A percentile compares a stretch with the other conserved stretches of the same genome.
phyloP scores from a whole-genome alignment of 805 yeast genomes.

The Scheffersomyces stipitis region DNA sequence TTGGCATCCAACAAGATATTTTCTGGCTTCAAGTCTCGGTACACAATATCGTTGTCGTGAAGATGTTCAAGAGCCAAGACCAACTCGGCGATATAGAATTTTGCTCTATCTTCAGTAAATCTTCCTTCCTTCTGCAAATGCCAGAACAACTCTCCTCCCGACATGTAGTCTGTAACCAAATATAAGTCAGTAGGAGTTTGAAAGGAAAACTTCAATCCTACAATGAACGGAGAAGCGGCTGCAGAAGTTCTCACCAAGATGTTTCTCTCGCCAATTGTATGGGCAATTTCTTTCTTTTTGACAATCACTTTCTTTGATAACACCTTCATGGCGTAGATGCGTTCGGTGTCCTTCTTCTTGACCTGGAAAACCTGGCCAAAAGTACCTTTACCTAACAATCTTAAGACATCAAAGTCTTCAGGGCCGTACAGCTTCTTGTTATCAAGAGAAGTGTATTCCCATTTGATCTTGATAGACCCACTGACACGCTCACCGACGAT shows the following conservation, averaged over 20 bases:
- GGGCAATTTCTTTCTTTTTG: conserved; percentile 95
- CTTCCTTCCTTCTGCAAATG: conserved; percentile 96
- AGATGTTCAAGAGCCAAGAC: conserved; percentile 90
- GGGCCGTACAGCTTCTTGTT: conserved; percentile 85
- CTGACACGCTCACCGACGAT: conserved; percentile 70
- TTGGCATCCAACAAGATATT: conserved; percentile 92
- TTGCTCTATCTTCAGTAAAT: conserved; percentile 89
- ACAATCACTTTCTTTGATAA: conserved; percentile 92
- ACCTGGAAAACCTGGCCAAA: conserved; percentile 98
- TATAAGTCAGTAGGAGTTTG: conserved; percentile 93
- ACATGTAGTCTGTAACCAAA: conserved; percentile 95
- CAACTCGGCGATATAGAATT: conserved; percentile 94
- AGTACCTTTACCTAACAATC: conserved; percentile 93
- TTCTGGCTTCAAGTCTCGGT: conserved; percentile 96
- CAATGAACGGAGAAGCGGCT: conserved; percentile 88
- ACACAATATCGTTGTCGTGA: conserved; percentile 93
- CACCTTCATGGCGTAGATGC: conserved; percentile 97
- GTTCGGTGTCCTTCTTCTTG: conserved; percentile 79
- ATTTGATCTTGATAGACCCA: conserved; percentile 75
- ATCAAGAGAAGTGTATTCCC: conserved; percentile 65
- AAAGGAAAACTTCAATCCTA: conserved; percentile 92
- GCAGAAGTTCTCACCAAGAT: conserved; percentile 90
- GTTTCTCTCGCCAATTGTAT: conserved; percentile 95
- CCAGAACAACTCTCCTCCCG: conserved; percentile 97
- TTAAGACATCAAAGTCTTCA: conserved; percentile 86